A percentile compares a stretch with the other conserved stretches of the same genome.
Conservation (phyloP, 2,329 filamentous ascomycete genomes). For the Exophiala aquamarina region DNA sequence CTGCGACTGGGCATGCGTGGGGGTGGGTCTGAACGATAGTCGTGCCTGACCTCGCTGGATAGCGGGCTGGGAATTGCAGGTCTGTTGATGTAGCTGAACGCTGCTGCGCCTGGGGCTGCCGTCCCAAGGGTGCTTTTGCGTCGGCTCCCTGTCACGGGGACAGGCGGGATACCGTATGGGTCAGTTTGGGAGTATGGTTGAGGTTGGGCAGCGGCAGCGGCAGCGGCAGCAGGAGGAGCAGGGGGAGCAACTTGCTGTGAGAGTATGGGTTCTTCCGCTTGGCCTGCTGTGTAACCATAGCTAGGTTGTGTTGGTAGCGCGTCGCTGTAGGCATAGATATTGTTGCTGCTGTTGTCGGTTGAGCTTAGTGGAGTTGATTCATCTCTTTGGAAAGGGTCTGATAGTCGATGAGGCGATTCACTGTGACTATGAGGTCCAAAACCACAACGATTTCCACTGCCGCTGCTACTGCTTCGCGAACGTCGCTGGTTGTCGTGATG, state of each 20-base stretch:
- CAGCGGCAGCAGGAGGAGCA: not conserved
- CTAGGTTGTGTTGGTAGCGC: not conserved
- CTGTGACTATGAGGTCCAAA: conserved; percentile 1
- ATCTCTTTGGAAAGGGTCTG: not conserved
- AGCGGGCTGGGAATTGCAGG: conserved; percentile 19
- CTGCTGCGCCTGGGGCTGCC: conserved; percentile 9
- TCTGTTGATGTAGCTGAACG: conserved; percentile 15
- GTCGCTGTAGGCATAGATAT: conserved; percentile 7
- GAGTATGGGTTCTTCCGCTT: too few species aligned
- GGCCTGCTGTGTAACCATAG: too few species aligned
- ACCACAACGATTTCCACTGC: not conserved
- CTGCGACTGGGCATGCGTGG: conserved; percentile 1
- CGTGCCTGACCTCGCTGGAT: conserved; percentile 18
- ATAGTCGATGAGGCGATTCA: conserved; percentile 2
- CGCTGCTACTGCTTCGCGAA: conserved; percentile 14
- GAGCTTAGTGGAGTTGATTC: conserved; percentile 5
- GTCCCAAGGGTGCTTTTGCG: conserved; percentile 18
- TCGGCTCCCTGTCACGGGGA: conserved; percentile 11
- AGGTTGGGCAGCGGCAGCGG: not conserved
- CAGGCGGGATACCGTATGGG: conserved; percentile 5
- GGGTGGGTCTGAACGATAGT: conserved; percentile 2
- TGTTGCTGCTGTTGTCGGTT: conserved; percentile 1
- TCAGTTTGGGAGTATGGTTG: not conserved
- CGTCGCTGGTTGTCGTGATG: conserved; percentile 6
- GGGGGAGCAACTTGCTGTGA: not conserved